A percentile compares a stretch with the other conserved stretches of the same genome.
phyloP scores from a whole-genome alignment of 176 grass and related monocot species.

The Saccharum spontaneum region DNA sequence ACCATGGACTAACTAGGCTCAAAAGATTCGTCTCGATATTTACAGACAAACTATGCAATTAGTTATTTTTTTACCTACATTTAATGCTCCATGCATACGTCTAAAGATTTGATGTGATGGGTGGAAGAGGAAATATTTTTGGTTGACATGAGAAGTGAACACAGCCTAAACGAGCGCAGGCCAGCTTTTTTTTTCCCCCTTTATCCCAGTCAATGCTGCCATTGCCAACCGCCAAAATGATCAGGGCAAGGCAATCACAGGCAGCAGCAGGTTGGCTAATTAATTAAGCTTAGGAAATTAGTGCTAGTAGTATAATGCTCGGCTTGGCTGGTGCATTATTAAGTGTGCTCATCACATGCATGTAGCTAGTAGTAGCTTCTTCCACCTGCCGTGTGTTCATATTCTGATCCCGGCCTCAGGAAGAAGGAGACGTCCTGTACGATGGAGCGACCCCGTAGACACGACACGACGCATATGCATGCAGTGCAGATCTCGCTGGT shows the following conservation, averaged over 20 bases:
- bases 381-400: conserved; percentile 17
- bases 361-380: background rate
- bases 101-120: too few species aligned
- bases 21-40: too few species aligned
- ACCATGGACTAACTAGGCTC: too few species aligned
- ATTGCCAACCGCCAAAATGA: conserved; percentile 49
- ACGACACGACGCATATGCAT: background rate
- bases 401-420: background rate
- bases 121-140: too few species aligned
- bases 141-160: too few species aligned
- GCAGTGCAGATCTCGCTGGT: background rate
- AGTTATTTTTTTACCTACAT: too few species aligned
- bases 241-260: conserved; percentile 43
- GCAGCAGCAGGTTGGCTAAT: background rate
- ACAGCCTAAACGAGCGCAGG: background rate
- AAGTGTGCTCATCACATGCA: conserved; percentile 29
- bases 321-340: conserved; percentile 22
- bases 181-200: background rate
- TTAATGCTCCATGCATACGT: too few species aligned
- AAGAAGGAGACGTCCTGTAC: background rate
- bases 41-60: too few species aligned
- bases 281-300: background rate
- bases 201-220: conserved; percentile 39
- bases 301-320: background rate
- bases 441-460: background rate